Evolutionary conservation across 2,329 filamentous ascomycete species (phyloP).

Genomic region (Colletotrichum echinochloae): DNA sequence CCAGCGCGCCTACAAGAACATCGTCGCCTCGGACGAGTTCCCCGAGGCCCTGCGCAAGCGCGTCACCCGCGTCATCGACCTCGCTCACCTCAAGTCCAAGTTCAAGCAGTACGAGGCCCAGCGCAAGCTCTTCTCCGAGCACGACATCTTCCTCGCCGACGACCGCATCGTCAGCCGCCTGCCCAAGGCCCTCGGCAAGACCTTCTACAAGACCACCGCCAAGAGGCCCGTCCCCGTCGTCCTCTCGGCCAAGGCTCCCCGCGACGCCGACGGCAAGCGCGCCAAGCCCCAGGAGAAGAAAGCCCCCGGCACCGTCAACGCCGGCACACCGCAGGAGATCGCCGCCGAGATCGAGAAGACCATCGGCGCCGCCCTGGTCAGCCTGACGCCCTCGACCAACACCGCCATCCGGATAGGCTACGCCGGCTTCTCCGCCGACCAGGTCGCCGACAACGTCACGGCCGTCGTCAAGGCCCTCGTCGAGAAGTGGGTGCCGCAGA

Average conservation of each 20-base stretch:
- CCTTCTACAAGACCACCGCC: slow-evolving; percentile 84
- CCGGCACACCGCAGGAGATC: slow-evolving; percentile 72
- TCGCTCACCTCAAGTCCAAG: slow-evolving; percentile 83
- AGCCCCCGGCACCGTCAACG: slow-evolving; percentile 54
- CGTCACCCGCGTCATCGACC: slow-evolving; percentile 82
- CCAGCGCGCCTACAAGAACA: slow-evolving; percentile 91
- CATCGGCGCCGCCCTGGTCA: slow-evolving; percentile 80
- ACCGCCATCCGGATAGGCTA: slow-evolving; percentile 85
- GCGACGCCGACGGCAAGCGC: slow-evolving; percentile 69
- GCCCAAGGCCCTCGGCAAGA: slow-evolving; percentile 78
- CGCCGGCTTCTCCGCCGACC: slow-evolving; percentile 78
- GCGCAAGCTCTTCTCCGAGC: slow-evolving; percentile 84
- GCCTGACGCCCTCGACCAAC: slow-evolving; percentile 82
- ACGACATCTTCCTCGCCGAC: slow-evolving; percentile 95
- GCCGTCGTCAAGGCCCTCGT: slow-evolving; percentile 77
- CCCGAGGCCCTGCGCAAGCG: slow-evolving; percentile 73
- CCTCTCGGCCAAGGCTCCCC: slow-evolving; percentile 72
- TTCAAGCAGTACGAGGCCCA: slow-evolving; percentile 90
- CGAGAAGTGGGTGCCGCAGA: slow-evolving; percentile 83
- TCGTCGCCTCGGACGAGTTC: slow-evolving; percentile 77
- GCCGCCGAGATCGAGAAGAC: slow-evolving; percentile 86
- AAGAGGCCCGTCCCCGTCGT: slow-evolving; percentile 91
- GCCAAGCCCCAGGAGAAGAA: slow-evolving; percentile 67
- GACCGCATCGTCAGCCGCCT: slow-evolving; percentile 83
- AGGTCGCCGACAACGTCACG: slow-evolving; percentile 84